Evolutionary conservation across 495 filamentous ascomycete genomes (phyloP).

Genomic region (Geoglossum glabrum): DNA sequence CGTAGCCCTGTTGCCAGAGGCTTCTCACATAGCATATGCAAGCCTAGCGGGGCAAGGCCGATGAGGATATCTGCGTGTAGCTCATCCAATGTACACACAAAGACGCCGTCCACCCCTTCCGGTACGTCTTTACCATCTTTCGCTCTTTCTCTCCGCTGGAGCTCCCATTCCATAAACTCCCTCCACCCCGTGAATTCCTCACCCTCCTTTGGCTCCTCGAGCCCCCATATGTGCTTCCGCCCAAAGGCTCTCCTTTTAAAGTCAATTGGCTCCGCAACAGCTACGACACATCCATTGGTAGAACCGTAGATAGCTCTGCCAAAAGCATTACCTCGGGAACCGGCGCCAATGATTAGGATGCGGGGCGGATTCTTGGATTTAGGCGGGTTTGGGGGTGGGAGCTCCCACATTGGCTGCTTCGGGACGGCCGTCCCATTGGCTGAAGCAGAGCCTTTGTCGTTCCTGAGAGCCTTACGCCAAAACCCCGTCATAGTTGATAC

Average conservation of each 20-base stretch:
- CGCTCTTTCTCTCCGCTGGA: constrained; percentile 28
- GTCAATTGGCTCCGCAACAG: constrained; percentile 62
- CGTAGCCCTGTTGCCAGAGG: constrained; percentile 59
- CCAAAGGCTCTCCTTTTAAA: constrained; percentile 57
- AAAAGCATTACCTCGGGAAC: constrained; percentile 64
- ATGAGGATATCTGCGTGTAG: constrained; percentile 63
- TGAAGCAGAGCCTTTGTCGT: background rate
- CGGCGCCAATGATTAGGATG: constrained; percentile 70
- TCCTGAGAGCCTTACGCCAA: background rate
- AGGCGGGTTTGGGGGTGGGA: background rate
- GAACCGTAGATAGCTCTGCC: constrained; percentile 37
- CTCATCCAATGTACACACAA: constrained; percentile 79
- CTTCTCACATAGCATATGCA: constrained; percentile 92
- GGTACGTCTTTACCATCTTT: constrained; percentile 15
- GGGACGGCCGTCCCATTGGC: background rate
- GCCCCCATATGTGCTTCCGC: constrained; percentile 45
- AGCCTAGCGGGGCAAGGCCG: constrained; percentile 40
- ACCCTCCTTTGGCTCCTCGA: constrained; percentile 22
- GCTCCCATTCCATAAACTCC: constrained; percentile 47
- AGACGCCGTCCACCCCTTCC: constrained; percentile 52
- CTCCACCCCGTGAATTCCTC: constrained; percentile 56
- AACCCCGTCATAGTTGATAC: background rate
- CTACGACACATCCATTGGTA: constrained; percentile 42
- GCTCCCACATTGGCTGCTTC: background rate
- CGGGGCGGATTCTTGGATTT: constrained; percentile 12